Conservation (phyloP, 2,329 filamentous ascomycete genomes). For the Calonectria pseudoturangicola region DNA sequence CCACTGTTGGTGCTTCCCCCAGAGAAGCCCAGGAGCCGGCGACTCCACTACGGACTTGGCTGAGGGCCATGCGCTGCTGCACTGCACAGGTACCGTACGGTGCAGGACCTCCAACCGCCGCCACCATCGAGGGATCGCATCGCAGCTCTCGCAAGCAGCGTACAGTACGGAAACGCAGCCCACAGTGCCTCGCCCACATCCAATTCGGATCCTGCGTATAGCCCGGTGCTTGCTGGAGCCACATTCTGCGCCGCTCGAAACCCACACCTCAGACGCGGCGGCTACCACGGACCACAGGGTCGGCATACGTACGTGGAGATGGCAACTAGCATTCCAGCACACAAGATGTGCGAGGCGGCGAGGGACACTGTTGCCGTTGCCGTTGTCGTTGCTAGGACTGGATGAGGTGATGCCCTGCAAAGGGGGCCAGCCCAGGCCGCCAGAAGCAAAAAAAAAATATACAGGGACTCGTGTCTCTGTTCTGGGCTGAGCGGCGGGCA, state of each 20-base stretch:
- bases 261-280: slow-evolving; percentile 21
- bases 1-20: slow-evolving; percentile 35
- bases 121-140: not conserved
- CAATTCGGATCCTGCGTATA: slow-evolving; percentile 1
- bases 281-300: slow-evolving; percentile 28
- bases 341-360: not conserved
- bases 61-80: slow-evolving; percentile 12
- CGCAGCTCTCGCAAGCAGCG: slow-evolving; percentile 15
- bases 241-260: slow-evolving; percentile 34
- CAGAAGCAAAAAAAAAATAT: slow-evolving; percentile 19
- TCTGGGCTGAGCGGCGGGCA: slow-evolving; percentile 24
- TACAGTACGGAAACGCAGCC: slow-evolving; percentile 14
- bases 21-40: slow-evolving; percentile 30
- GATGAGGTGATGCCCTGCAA: slow-evolving; percentile 21
- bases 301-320: slow-evolving; percentile 32
- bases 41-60: slow-evolving; percentile 26
- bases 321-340: slow-evolving; percentile 34
- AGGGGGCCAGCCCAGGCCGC: not conserved
- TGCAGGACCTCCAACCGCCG: not conserved
- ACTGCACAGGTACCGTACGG: not conserved
- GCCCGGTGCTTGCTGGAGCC: slow-evolving; percentile 30
- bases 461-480: slow-evolving; percentile 29
- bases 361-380: slow-evolving; percentile 1
- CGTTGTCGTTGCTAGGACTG: slow-evolving; percentile 1
- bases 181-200: not conserved